phyloP scores from a whole-genome alignment of 2,329 filamentous ascomycete species.

The Lecanicillium sp. region DNA sequence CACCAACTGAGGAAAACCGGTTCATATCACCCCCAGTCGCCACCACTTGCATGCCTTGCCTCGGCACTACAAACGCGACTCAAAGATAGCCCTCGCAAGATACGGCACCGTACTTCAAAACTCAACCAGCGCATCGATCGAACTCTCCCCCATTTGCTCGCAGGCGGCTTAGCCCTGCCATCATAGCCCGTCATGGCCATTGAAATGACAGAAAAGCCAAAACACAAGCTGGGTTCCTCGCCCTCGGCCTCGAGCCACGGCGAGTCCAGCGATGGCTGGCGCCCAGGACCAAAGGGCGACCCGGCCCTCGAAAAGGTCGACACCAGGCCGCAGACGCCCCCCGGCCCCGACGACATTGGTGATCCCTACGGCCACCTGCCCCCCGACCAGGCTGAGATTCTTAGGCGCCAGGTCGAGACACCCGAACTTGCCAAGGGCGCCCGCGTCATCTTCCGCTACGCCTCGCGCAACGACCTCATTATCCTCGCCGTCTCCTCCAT shows the following conservation, averaged over 20 bases:
- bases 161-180: background rate
- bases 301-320: slow-evolving; percentile 32
- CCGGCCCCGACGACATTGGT: slow-evolving; percentile 29
- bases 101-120: no score
- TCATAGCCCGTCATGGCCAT: slow-evolving; percentile 13
- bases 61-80: no score
- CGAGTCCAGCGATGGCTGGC: slow-evolving; percentile 19
- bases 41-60: no score
- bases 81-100: no score
- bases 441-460: slow-evolving; percentile 61
- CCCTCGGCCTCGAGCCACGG: slow-evolving; percentile 27
- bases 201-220: slow-evolving; percentile 17
- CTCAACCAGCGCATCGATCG: no score
- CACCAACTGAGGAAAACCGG: no score
- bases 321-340: slow-evolving; percentile 28
- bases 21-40: no score
- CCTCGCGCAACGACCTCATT: slow-evolving; percentile 54
- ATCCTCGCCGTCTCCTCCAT: slow-evolving; percentile 56
- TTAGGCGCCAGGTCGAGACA: slow-evolving; percentile 61
- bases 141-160: no score
- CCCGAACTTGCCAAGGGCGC: slow-evolving; percentile 58
- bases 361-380: slow-evolving; percentile 57
- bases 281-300: slow-evolving; percentile 14
- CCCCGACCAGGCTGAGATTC: slow-evolving; percentile 55
- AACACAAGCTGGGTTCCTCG: slow-evolving; percentile 15